These are phyloP conservation scores for Perkinsus olseni DNA, from an alignment of 169 alveolate species.

Conservation along the genomic window DNA sequence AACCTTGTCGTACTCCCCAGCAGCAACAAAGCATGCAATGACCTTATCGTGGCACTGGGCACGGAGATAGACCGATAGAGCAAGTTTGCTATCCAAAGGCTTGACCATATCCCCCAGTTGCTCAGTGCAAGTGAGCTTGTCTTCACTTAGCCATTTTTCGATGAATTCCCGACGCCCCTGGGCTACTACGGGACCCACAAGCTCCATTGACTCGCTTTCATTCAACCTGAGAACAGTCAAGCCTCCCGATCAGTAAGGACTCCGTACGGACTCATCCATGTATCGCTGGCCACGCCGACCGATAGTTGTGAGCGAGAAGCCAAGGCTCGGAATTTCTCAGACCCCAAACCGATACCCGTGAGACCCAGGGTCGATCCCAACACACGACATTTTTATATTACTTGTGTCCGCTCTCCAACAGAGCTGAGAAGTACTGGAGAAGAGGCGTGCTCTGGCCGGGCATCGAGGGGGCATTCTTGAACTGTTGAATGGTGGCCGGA, in stretches of 20 bases:
- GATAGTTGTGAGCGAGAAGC: too few species aligned
- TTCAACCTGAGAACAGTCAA: constrained; percentile 45
- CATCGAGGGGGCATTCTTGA: constrained; percentile 68
- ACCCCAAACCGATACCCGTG: too few species aligned
- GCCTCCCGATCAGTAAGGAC: not conserved
- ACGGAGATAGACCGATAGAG: constrained; percentile 77
- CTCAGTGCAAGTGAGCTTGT: constrained; percentile 92
- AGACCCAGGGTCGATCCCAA: not conserved
- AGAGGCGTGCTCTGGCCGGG: constrained; percentile 88
- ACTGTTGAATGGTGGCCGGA: constrained; percentile 83
- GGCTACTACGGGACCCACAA: constrained; percentile 89
- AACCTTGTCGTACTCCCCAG: constrained; percentile 82
- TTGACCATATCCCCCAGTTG: constrained; percentile 91
- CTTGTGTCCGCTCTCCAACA: constrained; percentile 64
- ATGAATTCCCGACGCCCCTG: constrained; percentile 72
- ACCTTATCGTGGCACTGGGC: constrained; percentile 80
- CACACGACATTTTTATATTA: constrained; percentile 4
- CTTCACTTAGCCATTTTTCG: constrained; percentile 91
- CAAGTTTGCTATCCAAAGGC: constrained; percentile 77
- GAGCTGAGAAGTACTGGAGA: constrained; percentile 89
- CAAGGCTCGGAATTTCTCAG: too few species aligned
- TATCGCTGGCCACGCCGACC: too few species aligned
- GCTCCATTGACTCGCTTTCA: constrained; percentile 90
- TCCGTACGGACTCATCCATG: too few species aligned
- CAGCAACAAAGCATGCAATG: constrained; percentile 80